A percentile compares a stretch with the other conserved stretches of the same genome.
These are phyloP conservation scores for Skeletonema grethae DNA, from an alignment of 108 stramenopile species.

Conservation along the genomic window DNA sequence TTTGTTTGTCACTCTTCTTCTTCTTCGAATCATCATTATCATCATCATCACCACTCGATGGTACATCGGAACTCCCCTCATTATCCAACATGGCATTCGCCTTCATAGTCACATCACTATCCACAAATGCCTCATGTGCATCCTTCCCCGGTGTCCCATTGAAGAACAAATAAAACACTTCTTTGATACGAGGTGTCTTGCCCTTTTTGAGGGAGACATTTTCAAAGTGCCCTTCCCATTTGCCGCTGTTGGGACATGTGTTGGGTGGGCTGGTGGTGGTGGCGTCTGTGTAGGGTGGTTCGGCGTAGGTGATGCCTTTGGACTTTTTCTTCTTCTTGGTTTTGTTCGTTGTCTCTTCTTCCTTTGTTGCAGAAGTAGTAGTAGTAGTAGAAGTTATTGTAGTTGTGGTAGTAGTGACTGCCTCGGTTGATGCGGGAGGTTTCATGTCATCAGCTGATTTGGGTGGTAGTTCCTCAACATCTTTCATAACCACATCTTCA, in stretches of 20 bases:
- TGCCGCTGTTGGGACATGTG: slow-evolving; percentile 63
- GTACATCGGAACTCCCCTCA: slow-evolving; percentile 1
- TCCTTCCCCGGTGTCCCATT: slow-evolving; percentile 64
- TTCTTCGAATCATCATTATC: slow-evolving; percentile 7
- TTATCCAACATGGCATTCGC: slow-evolving; percentile 33
- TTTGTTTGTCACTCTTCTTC: not conserved
- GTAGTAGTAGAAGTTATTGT: too few species aligned
- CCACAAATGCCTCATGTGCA: slow-evolving; percentile 32
- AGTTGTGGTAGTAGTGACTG: not conserved
- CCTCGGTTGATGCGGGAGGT: slow-evolving; percentile 8
- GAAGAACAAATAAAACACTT: slow-evolving; percentile 74
- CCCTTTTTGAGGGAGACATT: slow-evolving; percentile 46
- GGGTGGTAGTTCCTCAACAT: not conserved
- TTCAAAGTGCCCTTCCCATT: slow-evolving; percentile 82
- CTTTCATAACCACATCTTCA: slow-evolving; percentile 19
- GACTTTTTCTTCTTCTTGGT: slow-evolving; percentile 5
- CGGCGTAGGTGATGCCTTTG: slow-evolving; percentile 38
- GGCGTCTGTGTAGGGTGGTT: slow-evolving; percentile 65
- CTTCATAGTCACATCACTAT: slow-evolving; percentile 18
- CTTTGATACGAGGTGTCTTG: slow-evolving; percentile 47
- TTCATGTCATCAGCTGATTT: not conserved
- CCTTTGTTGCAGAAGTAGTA: not conserved
- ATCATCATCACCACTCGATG: slow-evolving; percentile 4
- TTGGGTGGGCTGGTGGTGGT: slow-evolving; percentile 15
- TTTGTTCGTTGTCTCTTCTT: not conserved